Conservation (phyloP, 2,329 filamentous ascomycete genomes). For the Chaetomiaceae sp. region DNA sequence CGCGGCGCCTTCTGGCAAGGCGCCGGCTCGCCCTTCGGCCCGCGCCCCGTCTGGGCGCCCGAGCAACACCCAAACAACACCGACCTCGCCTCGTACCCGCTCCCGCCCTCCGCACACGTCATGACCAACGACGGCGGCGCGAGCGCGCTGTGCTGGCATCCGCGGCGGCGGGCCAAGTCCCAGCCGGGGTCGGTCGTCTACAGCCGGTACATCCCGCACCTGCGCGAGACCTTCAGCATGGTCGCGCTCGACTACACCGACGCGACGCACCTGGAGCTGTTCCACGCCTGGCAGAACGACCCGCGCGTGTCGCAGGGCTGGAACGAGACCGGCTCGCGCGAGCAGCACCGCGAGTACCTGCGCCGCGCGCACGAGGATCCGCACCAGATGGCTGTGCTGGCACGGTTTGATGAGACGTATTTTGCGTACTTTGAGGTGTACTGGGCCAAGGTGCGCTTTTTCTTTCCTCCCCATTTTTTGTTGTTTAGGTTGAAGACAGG, state of each 20-base stretch:
- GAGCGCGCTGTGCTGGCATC: conserved; percentile 49
- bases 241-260: conserved; percentile 64
- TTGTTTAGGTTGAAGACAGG: too few species aligned
- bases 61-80: conserved; percentile 36
- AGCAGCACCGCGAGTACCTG: conserved; percentile 68
- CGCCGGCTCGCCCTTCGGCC: conserved; percentile 60
- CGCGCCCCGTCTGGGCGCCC: conserved; percentile 56
- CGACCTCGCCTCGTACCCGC: conserved; percentile 36
- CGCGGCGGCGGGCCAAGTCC: conserved; percentile 65
- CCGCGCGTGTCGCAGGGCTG: conserved; percentile 73
- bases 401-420: conserved; percentile 60
- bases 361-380: conserved; percentile 62
- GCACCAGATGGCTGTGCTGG: conserved; percentile 64
- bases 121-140: conserved; percentile 34
- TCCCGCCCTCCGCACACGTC: conserved; percentile 43
- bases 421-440: conserved; percentile 80
- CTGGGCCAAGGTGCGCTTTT: conserved; percentile 53
- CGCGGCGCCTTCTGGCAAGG: conserved; percentile 63
- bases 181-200: conserved; percentile 64
- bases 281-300: conserved; percentile 79
- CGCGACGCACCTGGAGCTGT: conserved; percentile 58
- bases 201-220: conserved; percentile 70
- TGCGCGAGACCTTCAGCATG: conserved; percentile 72
- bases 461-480: neutral
- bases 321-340: conserved; percentile 71